Base-by-base conservation (phyloP, 805 yeast genomes). In the Teunomyces gatunensis region DNA sequence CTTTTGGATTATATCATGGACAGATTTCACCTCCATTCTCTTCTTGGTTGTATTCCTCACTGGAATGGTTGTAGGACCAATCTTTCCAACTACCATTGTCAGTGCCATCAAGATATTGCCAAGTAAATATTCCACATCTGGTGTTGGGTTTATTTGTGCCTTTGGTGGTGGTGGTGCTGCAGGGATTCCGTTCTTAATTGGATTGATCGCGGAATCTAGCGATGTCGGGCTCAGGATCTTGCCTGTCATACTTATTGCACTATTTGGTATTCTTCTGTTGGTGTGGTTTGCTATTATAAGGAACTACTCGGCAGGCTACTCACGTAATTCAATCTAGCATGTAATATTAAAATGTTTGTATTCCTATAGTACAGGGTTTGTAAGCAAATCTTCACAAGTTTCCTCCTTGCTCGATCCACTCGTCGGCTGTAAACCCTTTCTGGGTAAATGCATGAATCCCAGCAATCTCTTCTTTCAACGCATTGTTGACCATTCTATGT, bases 391-490 rank as follows among this genome's bases (percentile, higher is more conserved):
- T 13, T 21, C 35, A 44, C 23, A 30, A 13, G 17, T 41, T 45
- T 13, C 75, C 75, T 5, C 74, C 75, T 48, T 71, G 77, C 4
- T 58, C 58, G 30, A 45, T 46, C 96, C 97, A 92, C 65, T 92
- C 99, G n/a, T 80, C 87, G 1, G 84, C 82, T 0, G 97, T 91
- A 61, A 83, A 92, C 10, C 74, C 87, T 68, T 89, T 90, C 60
- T 94, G 97, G 0, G 97, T 89, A 65, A 95, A 94, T 0, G 99
- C 98, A 67, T 94, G 99, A 39, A 94, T 91, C 4, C 74, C 68
- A 0, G 87, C 84, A 28, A 94, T 88, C 63, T 91, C 96, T n/a
- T 85, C 89, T 57, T 85, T 84, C 52, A 94, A 74, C 1, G 87
- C 83, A 28, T 64, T 72, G 65, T 94, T 94, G 42, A 95, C 96